Evolutionary conservation across 176 grass and related monocot species (phyloP).

Genomic region (Dactylis glomerata): DNA sequence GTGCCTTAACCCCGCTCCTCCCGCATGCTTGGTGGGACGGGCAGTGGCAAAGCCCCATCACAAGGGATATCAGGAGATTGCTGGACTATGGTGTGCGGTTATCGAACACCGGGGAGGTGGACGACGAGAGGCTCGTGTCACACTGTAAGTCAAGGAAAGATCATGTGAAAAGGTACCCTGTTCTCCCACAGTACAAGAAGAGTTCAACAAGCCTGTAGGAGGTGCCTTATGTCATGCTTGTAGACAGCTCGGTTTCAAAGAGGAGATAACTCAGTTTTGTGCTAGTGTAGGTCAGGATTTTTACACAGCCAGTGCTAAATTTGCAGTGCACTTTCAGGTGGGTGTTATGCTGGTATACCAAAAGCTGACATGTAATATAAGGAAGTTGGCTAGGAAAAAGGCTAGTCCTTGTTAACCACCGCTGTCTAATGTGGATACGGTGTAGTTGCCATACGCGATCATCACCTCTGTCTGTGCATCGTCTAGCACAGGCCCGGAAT

Average conservation of each 20-base stretch:
- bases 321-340: neutral
- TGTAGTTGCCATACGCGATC: too few species aligned
- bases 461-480: too few species aligned
- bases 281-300: constrained; percentile 27
- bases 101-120: constrained; percentile 43
- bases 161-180: constrained; percentile 55
- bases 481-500: too few species aligned
- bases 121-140: constrained; percentile 30
- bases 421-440: too few species aligned
- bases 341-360: neutral
- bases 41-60: constrained; percentile 67
- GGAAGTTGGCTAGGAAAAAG: too few species aligned
- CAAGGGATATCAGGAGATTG: constrained; percentile 45
- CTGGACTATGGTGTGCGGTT: constrained; percentile 51
- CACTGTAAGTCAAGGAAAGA: constrained; percentile 63
- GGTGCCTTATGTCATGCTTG: neutral
- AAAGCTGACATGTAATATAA: neutral
- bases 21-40: constrained; percentile 82
- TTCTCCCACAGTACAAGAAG: constrained; percentile 46
- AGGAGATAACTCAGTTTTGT: neutral
- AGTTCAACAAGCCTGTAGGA: neutral
- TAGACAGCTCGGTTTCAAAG: neutral
- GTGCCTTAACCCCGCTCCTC: constrained; percentile 63
- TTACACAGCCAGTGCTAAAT: constrained; percentile 10
- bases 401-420: too few species aligned